phyloP scores from a whole-genome alignment of 352 stramenopile species.

The Pythium rishiriense region DNA sequence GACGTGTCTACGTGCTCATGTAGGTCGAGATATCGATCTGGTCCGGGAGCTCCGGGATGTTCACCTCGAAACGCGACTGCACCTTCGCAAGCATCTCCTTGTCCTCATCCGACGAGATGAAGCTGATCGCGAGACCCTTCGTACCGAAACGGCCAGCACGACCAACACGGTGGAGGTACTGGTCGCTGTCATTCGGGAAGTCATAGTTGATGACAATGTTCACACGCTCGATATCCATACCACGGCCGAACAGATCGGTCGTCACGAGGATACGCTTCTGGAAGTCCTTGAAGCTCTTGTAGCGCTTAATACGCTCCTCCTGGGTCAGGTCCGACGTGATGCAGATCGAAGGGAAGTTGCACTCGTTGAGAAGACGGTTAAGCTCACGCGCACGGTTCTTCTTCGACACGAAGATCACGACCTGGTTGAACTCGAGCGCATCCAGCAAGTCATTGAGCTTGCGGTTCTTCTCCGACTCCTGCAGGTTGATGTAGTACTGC shows the following conservation, averaged over 20 bases:
- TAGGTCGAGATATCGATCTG: slow-evolving; percentile 99
- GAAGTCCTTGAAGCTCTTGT: slow-evolving; percentile 99
- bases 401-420: slow-evolving; percentile 98
- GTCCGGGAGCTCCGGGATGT: slow-evolving; percentile 99
- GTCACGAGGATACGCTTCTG: slow-evolving; percentile 99
- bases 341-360: slow-evolving; percentile 99
- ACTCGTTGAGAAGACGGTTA: slow-evolving; percentile 98
- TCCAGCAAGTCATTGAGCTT: slow-evolving; percentile 99
- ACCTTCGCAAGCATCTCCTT: slow-evolving; percentile 98
- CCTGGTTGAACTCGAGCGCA: slow-evolving; percentile 99
- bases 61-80: slow-evolving; percentile 99
- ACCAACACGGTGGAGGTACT: slow-evolving; percentile 99
- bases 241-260: slow-evolving; percentile 99
- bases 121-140: slow-evolving; percentile 99
- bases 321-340: slow-evolving; percentile 98
- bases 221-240: slow-evolving; percentile 99
- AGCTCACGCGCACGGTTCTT: slow-evolving; percentile 97
- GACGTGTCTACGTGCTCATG: slow-evolving; percentile 85
- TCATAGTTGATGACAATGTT: slow-evolving; percentile 99
- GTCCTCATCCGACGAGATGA: slow-evolving; percentile 98
- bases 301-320: slow-evolving; percentile 97
- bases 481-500: slow-evolving; percentile 99
- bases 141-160: slow-evolving; percentile 99
- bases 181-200: slow-evolving; percentile 97
- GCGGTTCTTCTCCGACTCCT: slow-evolving; percentile 99